These are phyloP conservation scores for Cercospora janseana DNA, from an alignment of 2,329 filamentous ascomycete species.

Conservation along the genomic window DNA sequence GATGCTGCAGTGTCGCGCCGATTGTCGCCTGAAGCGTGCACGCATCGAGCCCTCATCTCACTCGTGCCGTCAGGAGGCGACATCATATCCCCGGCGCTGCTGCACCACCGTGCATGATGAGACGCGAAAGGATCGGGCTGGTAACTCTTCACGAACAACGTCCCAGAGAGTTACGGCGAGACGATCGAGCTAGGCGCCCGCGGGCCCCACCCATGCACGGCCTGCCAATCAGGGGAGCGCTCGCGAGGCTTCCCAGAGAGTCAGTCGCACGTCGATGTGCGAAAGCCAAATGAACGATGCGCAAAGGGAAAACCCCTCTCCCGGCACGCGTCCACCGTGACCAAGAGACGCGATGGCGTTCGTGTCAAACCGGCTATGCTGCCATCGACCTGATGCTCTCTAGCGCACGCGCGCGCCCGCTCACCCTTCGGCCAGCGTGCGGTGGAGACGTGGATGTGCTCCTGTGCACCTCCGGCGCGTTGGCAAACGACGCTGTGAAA, in stretches of 20 bases:
- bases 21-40: slow-evolving; percentile 13
- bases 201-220: slow-evolving; percentile 7
- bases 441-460: slow-evolving; percentile 16
- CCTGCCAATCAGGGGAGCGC: slow-evolving; percentile 12
- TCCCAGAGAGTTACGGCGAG: slow-evolving; percentile 6
- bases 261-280: slow-evolving; percentile 14
- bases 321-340: slow-evolving; percentile 8
- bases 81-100: slow-evolving; percentile 15
- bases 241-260: slow-evolving; percentile 14
- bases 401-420: slow-evolving; percentile 6
- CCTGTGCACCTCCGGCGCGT: slow-evolving; percentile 20
- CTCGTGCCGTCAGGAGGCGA: slow-evolving; percentile 19
- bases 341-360: slow-evolving; percentile 5
- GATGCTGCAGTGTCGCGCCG: slow-evolving; percentile 12
- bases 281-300: slow-evolving; percentile 18
- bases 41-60: slow-evolving; percentile 11
- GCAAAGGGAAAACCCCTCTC: slow-evolving; percentile 11
- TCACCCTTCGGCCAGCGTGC: not conserved
- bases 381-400: slow-evolving; percentile 4
- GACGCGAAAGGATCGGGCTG: slow-evolving; percentile 19
- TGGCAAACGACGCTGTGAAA: slow-evolving; percentile 20
- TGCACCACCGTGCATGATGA: slow-evolving; percentile 12
- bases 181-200: slow-evolving; percentile 7
- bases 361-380: slow-evolving; percentile 13
- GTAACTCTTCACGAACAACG: slow-evolving; percentile 11